Evolutionary conservation across 305 asterid species (phyloP).

Genomic region (Rubia occidens): DNA sequence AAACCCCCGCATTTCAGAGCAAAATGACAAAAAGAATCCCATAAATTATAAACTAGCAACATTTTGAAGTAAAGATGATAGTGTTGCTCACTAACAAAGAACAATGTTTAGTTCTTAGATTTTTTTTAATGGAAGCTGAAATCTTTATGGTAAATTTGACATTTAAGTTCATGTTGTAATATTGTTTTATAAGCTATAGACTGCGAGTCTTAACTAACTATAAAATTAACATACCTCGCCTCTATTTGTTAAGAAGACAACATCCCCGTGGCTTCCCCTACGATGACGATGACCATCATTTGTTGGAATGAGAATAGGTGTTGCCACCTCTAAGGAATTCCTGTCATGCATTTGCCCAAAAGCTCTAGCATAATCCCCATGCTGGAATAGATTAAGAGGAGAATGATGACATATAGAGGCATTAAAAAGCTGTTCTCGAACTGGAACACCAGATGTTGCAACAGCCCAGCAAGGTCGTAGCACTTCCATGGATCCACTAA

Average conservation of each 20-base stretch:
- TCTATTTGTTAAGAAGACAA: constrained; percentile 79
- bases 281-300: constrained; percentile 84
- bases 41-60: not conserved
- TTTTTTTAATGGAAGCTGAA: not conserved
- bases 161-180: too few relatives aligned
- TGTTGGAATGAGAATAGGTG: constrained; percentile 80
- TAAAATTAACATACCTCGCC: constrained; percentile 64
- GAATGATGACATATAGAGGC: constrained; percentile 91
- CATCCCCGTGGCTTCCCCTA: constrained; percentile 86
- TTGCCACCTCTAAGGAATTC: constrained; percentile 79
- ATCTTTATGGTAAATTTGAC: not conserved
- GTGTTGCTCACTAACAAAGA: too few relatives aligned
- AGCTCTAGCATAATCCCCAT: constrained; percentile 70
- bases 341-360: constrained; percentile 49
- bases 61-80: not conserved
- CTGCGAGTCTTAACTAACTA: too few relatives aligned
- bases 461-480: constrained; percentile 97
- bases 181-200: too few relatives aligned
- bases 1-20: constrained; percentile 1
- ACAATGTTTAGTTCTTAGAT: too few relatives aligned
- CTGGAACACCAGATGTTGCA: constrained; percentile 96
- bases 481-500: constrained; percentile 91
- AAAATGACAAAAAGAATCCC: not conserved
- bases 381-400: constrained; percentile 77
- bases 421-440: constrained; percentile 90